A percentile compares a stretch with the other conserved stretches of the same genome.
Conservation (phyloP, 257 asterid species). For the Gynochthodes officinalis region DNA sequence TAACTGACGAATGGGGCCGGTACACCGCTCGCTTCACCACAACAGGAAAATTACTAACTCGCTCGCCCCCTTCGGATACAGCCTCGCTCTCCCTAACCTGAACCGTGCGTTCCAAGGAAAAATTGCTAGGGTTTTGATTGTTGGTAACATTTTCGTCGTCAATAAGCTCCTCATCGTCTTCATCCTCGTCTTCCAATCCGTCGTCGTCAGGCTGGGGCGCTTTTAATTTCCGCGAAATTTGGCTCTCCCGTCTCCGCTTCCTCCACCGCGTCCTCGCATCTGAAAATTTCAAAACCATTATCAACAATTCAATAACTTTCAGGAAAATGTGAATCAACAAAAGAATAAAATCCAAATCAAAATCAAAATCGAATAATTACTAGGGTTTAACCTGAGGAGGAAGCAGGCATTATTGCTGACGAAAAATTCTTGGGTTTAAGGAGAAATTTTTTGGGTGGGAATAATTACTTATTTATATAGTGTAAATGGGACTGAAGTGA, state of each 20-base stretch:
- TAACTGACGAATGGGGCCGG: conserved; percentile 81
- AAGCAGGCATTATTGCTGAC: conserved; percentile 86
- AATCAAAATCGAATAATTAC: conserved; percentile 1
- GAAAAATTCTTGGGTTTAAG: conserved; percentile 22
- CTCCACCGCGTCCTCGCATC: conserved; percentile 86
- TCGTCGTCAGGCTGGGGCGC: conserved; percentile 59
- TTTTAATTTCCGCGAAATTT: conserved; percentile 57
- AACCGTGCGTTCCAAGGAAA: conserved; percentile 32
- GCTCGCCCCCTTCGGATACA: conserved; percentile 47
- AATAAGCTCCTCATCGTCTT: conserved; percentile 70
- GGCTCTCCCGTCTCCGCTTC: conserved; percentile 84
- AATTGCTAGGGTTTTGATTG: conserved; percentile 23
- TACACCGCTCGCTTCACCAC: conserved; percentile 59
- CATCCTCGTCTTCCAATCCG: conserved; percentile 74
- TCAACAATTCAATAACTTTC: neutral
- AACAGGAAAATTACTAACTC: conserved; percentile 63
- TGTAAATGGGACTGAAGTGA: neutral
- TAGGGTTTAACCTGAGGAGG: conserved; percentile 59
- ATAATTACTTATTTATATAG: neutral
- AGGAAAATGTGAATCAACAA: neutral
- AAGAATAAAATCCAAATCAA: neutral
- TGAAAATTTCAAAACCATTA: conserved; percentile 20
- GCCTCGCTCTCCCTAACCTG: conserved; percentile 57
- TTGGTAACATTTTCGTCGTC: conserved; percentile 38
- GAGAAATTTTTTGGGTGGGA: neutral